These are phyloP conservation scores for Triadica sebifera DNA, from an alignment of 345 rosid species.

Conservation along the genomic window DNA sequence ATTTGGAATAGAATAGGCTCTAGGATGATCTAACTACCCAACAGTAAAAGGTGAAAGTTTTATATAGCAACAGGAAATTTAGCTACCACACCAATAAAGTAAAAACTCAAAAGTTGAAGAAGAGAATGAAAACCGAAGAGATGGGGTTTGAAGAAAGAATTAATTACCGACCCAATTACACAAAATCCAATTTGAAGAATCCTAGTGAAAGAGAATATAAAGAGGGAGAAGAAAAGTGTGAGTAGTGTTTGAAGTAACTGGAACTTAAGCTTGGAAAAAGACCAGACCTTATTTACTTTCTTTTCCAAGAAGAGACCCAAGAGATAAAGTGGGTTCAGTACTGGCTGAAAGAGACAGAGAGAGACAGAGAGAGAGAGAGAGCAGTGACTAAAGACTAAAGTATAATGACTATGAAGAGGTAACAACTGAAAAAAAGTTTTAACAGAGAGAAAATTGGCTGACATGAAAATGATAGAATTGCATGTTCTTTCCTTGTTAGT, in stretches of 20 bases:
- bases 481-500: too few species aligned
- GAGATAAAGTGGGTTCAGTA: slow-evolving; percentile 10
- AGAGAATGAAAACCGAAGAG: background rate
- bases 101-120: background rate
- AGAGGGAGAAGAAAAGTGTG: background rate
- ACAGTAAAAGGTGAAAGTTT: background rate
- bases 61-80: background rate
- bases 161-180: background rate
- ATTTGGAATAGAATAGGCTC: too few species aligned
- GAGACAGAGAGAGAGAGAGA: slow-evolving; percentile 14
- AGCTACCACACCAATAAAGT: too few species aligned
- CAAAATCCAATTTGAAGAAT: background rate
- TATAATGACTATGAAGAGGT: background rate
- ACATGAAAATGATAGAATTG: too few species aligned
- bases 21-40: background rate
- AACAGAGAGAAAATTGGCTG: too few species aligned
- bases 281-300: slow-evolving; percentile 37
- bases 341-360: too few species aligned
- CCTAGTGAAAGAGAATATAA: background rate
- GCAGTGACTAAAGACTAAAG: too few species aligned
- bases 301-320: slow-evolving; percentile 42
- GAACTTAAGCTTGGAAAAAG: slow-evolving; percentile 28
- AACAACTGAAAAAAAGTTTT: too few species aligned
- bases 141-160: background rate
- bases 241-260: background rate